phyloP scores from a whole-genome alignment of 2,329 filamentous ascomycete species.

The Cladophialophora carrionii region DNA sequence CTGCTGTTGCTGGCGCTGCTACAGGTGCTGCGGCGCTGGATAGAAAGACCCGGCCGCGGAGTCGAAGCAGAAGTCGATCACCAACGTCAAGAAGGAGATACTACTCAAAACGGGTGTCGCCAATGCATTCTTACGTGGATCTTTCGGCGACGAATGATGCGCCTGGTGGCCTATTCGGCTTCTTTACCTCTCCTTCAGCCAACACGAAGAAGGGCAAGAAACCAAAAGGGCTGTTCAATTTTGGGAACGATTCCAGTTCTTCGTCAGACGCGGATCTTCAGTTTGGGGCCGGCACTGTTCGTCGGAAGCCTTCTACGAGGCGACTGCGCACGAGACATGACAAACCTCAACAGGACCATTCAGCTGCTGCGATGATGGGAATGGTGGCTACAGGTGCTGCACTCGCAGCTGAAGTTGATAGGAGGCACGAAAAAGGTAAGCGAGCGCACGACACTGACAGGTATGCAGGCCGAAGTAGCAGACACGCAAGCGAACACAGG shows the following conservation, averaged over 20 bases:
- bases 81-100: conserved; percentile 41
- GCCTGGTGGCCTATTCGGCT: conserved; percentile 61
- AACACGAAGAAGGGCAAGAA: conserved; percentile 50
- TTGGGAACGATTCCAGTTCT: conserved; percentile 67
- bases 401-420: conserved; percentile 48
- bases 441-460: conserved; percentile 29
- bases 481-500: conserved; percentile 9
- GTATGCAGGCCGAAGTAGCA: conserved; percentile 22
- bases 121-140: conserved; percentile 67
- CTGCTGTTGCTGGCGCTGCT: conserved; percentile 45
- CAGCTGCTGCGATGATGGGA: conserved; percentile 54
- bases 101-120: conserved; percentile 49
- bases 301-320: conserved; percentile 42
- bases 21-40: conserved; percentile 41
- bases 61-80: conserved; percentile 44
- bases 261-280: conserved; percentile 70
- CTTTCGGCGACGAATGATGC: conserved; percentile 62
- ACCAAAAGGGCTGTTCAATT: conserved; percentile 56
- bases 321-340: conserved; percentile 32
- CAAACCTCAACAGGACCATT: conserved; percentile 41
- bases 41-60: conserved; percentile 39
- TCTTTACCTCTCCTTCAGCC: conserved; percentile 66
- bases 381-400: conserved; percentile 54
- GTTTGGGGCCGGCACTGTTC: conserved; percentile 63
- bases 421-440: conserved; percentile 32